Conservation (phyloP, 2,329 filamentous ascomycete species). For the Hypocreales sp. region DNA sequence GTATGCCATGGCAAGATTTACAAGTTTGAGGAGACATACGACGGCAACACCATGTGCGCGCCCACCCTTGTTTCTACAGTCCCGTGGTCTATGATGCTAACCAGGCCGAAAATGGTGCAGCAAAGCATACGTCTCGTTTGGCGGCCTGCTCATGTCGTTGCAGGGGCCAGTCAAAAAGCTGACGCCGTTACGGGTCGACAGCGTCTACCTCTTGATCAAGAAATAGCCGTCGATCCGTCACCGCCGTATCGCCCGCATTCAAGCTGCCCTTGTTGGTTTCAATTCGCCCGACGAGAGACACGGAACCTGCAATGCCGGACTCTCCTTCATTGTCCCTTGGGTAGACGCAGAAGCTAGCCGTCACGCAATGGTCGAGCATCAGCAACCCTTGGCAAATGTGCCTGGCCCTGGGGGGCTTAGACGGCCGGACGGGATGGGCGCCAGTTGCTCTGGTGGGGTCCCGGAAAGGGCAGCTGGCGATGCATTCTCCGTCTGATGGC, state of each 20-base stretch:
- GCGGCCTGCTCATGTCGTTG: constrained; percentile 76
- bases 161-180: constrained; percentile 95
- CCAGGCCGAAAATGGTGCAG: too few species aligned
- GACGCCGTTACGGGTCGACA: constrained; percentile 78
- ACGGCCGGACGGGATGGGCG: too few species aligned
- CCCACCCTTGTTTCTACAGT: too few species aligned
- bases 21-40: constrained; percentile 65
- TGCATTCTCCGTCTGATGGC: constrained; percentile 65
- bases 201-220: constrained; percentile 87
- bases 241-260: too few species aligned
- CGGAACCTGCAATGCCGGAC: too few species aligned
- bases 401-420: too few species aligned
- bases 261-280: too few species aligned
- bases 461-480: constrained; percentile 67
- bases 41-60: constrained; percentile 75
- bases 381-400: too few species aligned
- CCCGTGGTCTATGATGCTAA: neutral
- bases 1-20: constrained; percentile 84
- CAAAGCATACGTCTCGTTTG: constrained; percentile 92
- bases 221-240: constrained; percentile 27
- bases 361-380: too few species aligned
- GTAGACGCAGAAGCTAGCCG: too few species aligned
- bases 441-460: constrained; percentile 34
- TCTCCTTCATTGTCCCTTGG: too few species aligned
- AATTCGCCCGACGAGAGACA: too few species aligned